Evolutionary conservation across 768 basidiomycete species (phyloP).

Genomic region (Podaxis carcinomalis): DNA sequence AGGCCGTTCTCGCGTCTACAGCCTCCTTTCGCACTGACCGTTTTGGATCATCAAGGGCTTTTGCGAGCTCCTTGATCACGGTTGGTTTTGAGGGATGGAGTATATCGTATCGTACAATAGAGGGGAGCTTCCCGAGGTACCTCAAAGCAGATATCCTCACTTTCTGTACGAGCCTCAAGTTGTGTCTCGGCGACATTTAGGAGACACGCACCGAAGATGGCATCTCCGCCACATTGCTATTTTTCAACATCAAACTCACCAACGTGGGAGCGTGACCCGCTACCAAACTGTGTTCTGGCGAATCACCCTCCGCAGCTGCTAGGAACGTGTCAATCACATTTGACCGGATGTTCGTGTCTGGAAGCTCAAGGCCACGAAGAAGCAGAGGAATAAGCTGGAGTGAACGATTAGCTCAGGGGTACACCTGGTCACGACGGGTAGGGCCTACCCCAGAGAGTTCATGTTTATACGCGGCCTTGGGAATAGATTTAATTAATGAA

Average conservation of each 20-base stretch:
- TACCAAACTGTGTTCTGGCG: slow-evolving; percentile 44
- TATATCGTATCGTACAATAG: slow-evolving; percentile 73
- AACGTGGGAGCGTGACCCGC: slow-evolving; percentile 71
- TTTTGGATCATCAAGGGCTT: slow-evolving; percentile 86
- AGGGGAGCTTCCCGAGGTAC: slow-evolving; percentile 72
- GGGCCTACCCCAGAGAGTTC: slow-evolving; percentile 57
- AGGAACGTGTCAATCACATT: slow-evolving; percentile 80
- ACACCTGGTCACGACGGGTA: neutral
- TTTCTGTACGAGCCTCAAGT: slow-evolving; percentile 38
- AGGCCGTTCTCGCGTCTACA: slow-evolving; percentile 58
- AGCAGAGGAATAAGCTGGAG: slow-evolving; percentile 83
- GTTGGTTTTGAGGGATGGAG: slow-evolving; percentile 75
- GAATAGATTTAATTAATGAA: slow-evolving; percentile 74
- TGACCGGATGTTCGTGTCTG: slow-evolving; percentile 66
- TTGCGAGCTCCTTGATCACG: slow-evolving; percentile 72
- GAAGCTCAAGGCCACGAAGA: slow-evolving; percentile 77
- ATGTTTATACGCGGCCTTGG: slow-evolving; percentile 66
- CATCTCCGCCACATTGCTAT: slow-evolving; percentile 46
- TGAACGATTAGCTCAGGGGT: neutral
- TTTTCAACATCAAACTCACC: slow-evolving; percentile 67
- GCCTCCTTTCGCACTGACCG: slow-evolving; percentile 81
- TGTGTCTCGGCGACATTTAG: neutral
- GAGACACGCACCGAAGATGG: slow-evolving; percentile 46
- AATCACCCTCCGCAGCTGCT: slow-evolving; percentile 59
- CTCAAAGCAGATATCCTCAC: slow-evolving; percentile 73